These are phyloP conservation scores for Paramecium tetraurelia DNA, from an alignment of 73 alveolate species.

Conservation along the genomic window DNA sequence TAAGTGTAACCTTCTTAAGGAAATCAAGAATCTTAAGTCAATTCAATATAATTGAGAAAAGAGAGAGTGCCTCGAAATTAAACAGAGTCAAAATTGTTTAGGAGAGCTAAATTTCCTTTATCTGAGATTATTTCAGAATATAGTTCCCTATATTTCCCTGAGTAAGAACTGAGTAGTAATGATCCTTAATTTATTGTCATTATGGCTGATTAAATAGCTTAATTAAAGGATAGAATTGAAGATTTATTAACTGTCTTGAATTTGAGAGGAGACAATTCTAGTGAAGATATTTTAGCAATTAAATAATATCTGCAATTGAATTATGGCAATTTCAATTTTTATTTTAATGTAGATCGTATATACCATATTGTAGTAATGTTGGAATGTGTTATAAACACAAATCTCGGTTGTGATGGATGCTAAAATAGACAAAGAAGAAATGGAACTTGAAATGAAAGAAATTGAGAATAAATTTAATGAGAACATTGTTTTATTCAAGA, in stretches of 20 bases:
- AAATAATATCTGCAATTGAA: not conserved
- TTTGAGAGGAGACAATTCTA: not conserved
- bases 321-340: not conserved
- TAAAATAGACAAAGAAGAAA: conserved; percentile 3
- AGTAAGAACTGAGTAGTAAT: not conserved
- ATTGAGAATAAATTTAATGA: conserved; percentile 14
- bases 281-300: not conserved
- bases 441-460: conserved; percentile 20
- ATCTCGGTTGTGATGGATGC: not conserved
- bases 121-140: not conserved
- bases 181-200: conserved; percentile 4
- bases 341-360: not conserved
- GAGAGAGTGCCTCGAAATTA: conserved; percentile 27
- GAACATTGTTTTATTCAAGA: not conserved
- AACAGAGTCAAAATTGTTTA: not conserved
- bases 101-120: not conserved
- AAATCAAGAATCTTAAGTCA: not conserved
- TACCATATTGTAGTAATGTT: not conserved
- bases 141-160: not conserved
- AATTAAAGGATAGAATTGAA: not conserved
- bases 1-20: not conserved
- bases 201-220: not conserved
- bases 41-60: not conserved
- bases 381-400: not conserved
- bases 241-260: not conserved